Evolutionary conservation across 495 filamentous ascomycete species (phyloP), one percentile per base, ranked within the genome.

Genomic region (Astrothelium subdiscretum): DNA sequence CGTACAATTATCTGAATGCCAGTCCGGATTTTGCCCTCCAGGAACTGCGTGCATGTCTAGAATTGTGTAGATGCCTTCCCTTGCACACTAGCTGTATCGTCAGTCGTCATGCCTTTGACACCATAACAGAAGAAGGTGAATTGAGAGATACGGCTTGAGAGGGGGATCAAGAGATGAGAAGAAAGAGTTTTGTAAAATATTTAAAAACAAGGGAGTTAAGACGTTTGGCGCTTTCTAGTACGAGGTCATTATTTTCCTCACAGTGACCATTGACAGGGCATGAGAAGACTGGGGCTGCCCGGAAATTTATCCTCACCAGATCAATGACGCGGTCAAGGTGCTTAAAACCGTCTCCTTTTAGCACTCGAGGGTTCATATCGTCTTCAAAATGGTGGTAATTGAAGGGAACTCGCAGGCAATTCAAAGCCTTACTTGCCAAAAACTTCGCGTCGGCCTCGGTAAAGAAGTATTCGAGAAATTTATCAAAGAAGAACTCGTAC

Each of bases 351-450:
- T 73, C 71, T 18, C 74, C 68, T 66, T 86, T 85, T 60, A 84
- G 67, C 1, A 83, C 80, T 0, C 77, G 70, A 1, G 85, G 84
- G 62, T 86, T 83, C 71, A 82, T 73, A 66, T 85, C 82, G 67
- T 87, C 84, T 61, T 83, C 78, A 54, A 87, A 84, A 69, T 86
- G 83, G 5, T 81, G 79, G 67, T 86, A 81, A 66, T 87, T 87
- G 69, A 87, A 81, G 3, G 84, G 83, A 35, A 87, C 71, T 0
- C 84, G 80, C 13, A 87, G 72, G 69, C 83, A 85, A 68, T 87
- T 87, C 31, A 87, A 66, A 3, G 82, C 83, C 1, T 80, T 70
- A 0, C 71, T 76, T 4, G 82, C 78, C 62, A 83, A 81, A 73
- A 84, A 86, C 64, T 81, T 77, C 52, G 85, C 84, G 64, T 87